Percentiles rank a stretch among this genome's conserved stretches.
These are phyloP conservation scores for Aegilops sharonensis DNA, from an alignment of 176 grass and related monocot genomes.

Conservation along the genomic window DNA sequence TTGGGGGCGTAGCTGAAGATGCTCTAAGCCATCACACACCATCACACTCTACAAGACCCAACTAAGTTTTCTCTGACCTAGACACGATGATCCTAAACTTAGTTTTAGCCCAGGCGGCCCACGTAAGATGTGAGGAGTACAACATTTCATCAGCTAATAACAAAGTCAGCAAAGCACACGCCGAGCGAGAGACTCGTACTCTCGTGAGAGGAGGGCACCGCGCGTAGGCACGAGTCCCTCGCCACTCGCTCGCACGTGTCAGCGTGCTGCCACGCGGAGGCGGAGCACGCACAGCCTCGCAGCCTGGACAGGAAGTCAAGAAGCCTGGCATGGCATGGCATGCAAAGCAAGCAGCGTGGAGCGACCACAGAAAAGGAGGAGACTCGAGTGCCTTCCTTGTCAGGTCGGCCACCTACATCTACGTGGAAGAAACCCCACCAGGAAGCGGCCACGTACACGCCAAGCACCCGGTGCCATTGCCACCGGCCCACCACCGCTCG, in stretches of 20 bases:
- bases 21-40: no score
- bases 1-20: no score
- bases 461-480: constrained; percentile 28
- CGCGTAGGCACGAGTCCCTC: neutral
- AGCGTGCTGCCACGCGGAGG: neutral
- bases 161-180: neutral
- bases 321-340: neutral
- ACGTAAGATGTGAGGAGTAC: no score
- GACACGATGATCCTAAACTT: no score
- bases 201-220: neutral
- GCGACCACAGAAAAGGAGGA: no score
- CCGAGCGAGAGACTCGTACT: neutral
- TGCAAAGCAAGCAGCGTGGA: neutral
- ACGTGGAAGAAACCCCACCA: neutral
- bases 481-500: neutral
- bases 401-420: neutral
- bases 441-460: constrained; percentile 42
- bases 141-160: no score
- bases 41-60: no score
- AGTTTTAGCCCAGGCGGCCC: no score
- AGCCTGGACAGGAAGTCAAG: neutral
- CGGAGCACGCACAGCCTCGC: neutral
- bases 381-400: neutral
- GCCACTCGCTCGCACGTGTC: neutral
- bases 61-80: no score